A percentile compares a stretch with the other conserved stretches of the same genome.
Conservation (phyloP, 352 stramenopile species). For the Phytophthora kernoviae region DNA sequence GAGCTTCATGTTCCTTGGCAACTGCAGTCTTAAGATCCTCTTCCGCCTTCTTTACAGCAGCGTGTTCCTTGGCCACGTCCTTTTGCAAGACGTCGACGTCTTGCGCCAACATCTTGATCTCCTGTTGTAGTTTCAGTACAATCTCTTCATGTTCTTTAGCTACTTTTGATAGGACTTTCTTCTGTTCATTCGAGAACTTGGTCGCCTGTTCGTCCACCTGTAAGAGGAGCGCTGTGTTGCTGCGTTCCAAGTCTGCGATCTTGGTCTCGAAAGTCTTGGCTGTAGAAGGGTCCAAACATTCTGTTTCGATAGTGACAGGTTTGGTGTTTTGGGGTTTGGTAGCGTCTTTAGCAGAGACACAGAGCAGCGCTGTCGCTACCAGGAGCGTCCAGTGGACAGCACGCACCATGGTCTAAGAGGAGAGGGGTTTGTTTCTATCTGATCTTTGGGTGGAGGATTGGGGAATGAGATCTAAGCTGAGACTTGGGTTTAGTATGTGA, state of each 20-base stretch:
- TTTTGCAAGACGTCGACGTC: slow-evolving; percentile 10
- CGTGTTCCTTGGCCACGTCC: slow-evolving; percentile 9
- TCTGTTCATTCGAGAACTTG: slow-evolving; percentile 44
- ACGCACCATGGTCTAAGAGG: slow-evolving; percentile 39
- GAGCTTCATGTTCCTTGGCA: slow-evolving; percentile 23
- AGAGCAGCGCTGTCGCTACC: slow-evolving; percentile 40
- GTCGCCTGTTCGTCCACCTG: slow-evolving; percentile 42
- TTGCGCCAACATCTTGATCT: slow-evolving; percentile 10
- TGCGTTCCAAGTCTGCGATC: slow-evolving; percentile 44
- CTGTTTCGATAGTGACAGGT: not conserved
- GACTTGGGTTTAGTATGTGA: not conserved
- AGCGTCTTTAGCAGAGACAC: slow-evolving; percentile 28
- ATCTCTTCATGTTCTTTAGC: slow-evolving; percentile 47
- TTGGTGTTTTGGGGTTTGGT: slow-evolving; percentile 16
- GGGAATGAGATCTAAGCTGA: slow-evolving; percentile 13
- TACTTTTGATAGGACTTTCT: slow-evolving; percentile 35
- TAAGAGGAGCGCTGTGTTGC: slow-evolving; percentile 44
- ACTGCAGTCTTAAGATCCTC: slow-evolving; percentile 20
- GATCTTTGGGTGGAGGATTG: slow-evolving; percentile 6
- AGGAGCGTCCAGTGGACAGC: slow-evolving; percentile 41
- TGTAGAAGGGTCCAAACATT: slow-evolving; percentile 43
- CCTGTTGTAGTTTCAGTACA: slow-evolving; percentile 22
- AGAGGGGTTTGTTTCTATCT: slow-evolving; percentile 2
- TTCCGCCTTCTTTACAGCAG: slow-evolving; percentile 18
- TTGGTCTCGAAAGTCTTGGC: slow-evolving; percentile 51